A percentile compares a stretch with the other conserved stretches of the same genome.
Evolutionary conservation across 805 yeast genomes (phyloP).

Genomic region (Pichia rugopelliculosa): DNA sequence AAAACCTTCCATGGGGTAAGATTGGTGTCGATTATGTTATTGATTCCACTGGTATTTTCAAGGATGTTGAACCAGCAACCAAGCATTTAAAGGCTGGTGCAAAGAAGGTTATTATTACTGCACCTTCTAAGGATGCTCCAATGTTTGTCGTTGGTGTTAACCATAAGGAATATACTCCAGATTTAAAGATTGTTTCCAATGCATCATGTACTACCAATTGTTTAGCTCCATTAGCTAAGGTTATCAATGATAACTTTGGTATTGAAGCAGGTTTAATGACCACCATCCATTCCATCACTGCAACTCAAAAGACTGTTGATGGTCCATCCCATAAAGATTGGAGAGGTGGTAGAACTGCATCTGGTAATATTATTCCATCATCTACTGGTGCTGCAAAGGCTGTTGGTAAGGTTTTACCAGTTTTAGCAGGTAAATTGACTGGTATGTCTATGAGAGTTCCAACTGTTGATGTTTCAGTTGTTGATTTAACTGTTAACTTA

Average conservation of each 20-base stretch:
- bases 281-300: slow-evolving; percentile 93
- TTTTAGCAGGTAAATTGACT: slow-evolving; percentile 84
- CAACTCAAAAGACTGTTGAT: slow-evolving; percentile 93
- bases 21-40: slow-evolving; percentile 78
- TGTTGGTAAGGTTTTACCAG: slow-evolving; percentile 91
- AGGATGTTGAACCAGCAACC: slow-evolving; percentile 69
- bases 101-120: slow-evolving; percentile 90
- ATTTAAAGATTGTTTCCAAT: slow-evolving; percentile 73
- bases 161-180: slow-evolving; percentile 68
- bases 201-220: slow-evolving; percentile 97
- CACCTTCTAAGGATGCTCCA: slow-evolving; percentile 91
- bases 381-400: slow-evolving; percentile 98
- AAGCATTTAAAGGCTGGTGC: slow-evolving; percentile 88
- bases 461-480: slow-evolving; percentile 88
- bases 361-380: slow-evolving; percentile 91
- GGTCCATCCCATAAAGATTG: slow-evolving; percentile 97
- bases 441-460: slow-evolving; percentile 94
- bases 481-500: slow-evolving; percentile 82
- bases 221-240: slow-evolving; percentile 91
- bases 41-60: slow-evolving; percentile 94
- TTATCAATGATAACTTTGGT: slow-evolving; percentile 77
- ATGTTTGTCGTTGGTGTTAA: slow-evolving; percentile 94
- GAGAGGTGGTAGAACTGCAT: slow-evolving; percentile 98
- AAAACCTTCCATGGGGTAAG: slow-evolving; percentile 81
- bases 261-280: slow-evolving; percentile 92